Base-by-base conservation (phyloP, 257 asterid genomes). In the Thymus quinquecostatus region DNA sequence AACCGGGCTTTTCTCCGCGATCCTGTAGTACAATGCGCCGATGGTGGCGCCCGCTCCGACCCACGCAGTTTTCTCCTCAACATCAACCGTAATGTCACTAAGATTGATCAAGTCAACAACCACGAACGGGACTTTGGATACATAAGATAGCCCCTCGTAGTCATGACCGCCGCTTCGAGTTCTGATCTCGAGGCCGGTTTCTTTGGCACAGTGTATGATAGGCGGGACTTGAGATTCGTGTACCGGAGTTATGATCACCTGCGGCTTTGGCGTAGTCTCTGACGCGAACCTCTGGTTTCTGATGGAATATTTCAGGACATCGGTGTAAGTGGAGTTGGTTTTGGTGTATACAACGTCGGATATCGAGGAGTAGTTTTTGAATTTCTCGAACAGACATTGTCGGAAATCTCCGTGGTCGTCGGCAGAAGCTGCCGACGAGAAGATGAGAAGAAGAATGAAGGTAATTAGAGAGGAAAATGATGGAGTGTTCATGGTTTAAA, bases 211-310 rank as follows among this genome's bases (percentile, higher is more conserved):
- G 21, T 21, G 21, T 21, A 21, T 21, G 21, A 21, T 21, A 21
- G 21, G 21, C 21, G 21, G 21, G 21, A 69, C 7, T 11, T 69
- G 74, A 5, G 44, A 43, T 13, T 69, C 74, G 4, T 56, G 65
- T 6, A 10, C n/a, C 1, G 74, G 66, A 10, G 74, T 69, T 28
- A 69, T 43, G 3, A 69, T 43, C 45, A 29, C 57, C 14, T 47
- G 14, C 1, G 51, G 51, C 3, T 47, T 10, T 10, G 51, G 6
- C 0, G 51, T 47, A 10, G 65, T 27, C 0, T 57, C 14, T 1
- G 57, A 2, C 6, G 12, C 3, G 66, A 41, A 69, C 56, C 74
- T 55, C 0, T 55, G 43, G 66, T 43, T 69, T 40, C 4, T 40
- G 41, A 55, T 69, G 33, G 66, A 56, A 11, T 4, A 47, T 47